Evolutionary conservation across 2,329 filamentous ascomycete species (phyloP), one percentile per base, ranked within the genome.

Genomic region (Thermoascus crustaceus): DNA sequence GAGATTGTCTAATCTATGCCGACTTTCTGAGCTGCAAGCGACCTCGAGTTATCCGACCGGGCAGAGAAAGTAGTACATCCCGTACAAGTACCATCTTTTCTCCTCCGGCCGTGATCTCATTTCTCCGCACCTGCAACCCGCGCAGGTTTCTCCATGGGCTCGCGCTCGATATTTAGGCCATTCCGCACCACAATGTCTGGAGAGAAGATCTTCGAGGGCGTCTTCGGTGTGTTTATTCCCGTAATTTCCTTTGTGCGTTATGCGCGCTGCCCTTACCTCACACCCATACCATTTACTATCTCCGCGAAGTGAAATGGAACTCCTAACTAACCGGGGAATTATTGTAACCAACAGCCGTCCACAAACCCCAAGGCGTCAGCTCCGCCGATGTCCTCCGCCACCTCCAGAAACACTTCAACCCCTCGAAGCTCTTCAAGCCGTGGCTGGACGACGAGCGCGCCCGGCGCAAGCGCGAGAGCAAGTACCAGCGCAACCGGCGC

Each of bases 381-480:
- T 96, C 89, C 21, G 88, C 88, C 33, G 85, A 94, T 60, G 82
- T 93, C 23, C 77, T 98, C 46, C 87, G 89, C 56, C 82, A 89
- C 54, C 79, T 93, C 39, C 87, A 96, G 66, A 67, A 73, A 13
- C 76, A 82, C 46, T 94, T 96, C 72, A 85, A 87, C 48, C 76
- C 78, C 7, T 96, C 91, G 1, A 57, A 66, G 17, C 69, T 85
- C 44, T 96, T 98, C 69, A 72, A 74, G 38, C 84, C 87, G 21
- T 80, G 84, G 72, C 70, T 96, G 39, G 68, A 78, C 19, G 64
- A 72, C 34, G 79, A 88, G 48, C 68, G 68, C 37, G 62, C 62
- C 1, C 69, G 67, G 31, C 74, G 76, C 39, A 60, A 68, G 10
- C 62, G 67, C 46, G 80, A 85, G 57, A 66, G 65, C 39, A 68